These are phyloP conservation scores for Cicer pinnatifidum DNA, from an alignment of 306 rosid genomes.

Conservation along the genomic window DNA sequence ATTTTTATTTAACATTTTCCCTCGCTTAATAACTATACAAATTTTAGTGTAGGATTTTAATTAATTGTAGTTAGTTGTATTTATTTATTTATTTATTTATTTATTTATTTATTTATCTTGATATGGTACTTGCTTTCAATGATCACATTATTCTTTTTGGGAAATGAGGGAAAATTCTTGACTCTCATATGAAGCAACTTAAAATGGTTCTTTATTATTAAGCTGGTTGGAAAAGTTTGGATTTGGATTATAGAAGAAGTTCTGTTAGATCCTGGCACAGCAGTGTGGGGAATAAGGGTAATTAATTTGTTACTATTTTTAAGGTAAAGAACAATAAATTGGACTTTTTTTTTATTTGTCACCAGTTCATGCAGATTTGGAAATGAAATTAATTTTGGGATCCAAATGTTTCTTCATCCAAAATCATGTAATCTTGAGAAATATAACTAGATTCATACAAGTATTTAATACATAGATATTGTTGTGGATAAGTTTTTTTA, in stretches of 20 bases:
- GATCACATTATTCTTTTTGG: conserved; percentile 39
- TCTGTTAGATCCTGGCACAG: conserved; percentile 44
- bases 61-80: too few species aligned
- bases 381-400: conserved; percentile 39
- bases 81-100: too few species aligned
- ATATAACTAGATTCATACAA: background rate
- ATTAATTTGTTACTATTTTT: conserved; percentile 17
- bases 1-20: too few species aligned
- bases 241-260: conserved; percentile 36
- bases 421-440: background rate
- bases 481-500: too few species aligned
- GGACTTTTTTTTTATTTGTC: conserved; percentile 23
- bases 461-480: background rate
- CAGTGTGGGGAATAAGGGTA: conserved; percentile 15
- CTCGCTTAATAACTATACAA: too few species aligned
- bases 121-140: conserved; percentile 30
- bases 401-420: background rate
- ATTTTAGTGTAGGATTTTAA: too few species aligned
- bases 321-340: conserved; percentile 4
- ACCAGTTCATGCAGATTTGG: conserved; percentile 26
- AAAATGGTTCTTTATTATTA: conserved; percentile 32
- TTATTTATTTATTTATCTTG: too few species aligned
- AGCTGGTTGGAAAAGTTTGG: conserved; percentile 41
- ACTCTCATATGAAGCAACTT: conserved; percentile 71
- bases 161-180: conserved; percentile 61